Conservation (phyloP, 192 early-diverging fungal species). For the Haplosporangium gracile region DNA sequence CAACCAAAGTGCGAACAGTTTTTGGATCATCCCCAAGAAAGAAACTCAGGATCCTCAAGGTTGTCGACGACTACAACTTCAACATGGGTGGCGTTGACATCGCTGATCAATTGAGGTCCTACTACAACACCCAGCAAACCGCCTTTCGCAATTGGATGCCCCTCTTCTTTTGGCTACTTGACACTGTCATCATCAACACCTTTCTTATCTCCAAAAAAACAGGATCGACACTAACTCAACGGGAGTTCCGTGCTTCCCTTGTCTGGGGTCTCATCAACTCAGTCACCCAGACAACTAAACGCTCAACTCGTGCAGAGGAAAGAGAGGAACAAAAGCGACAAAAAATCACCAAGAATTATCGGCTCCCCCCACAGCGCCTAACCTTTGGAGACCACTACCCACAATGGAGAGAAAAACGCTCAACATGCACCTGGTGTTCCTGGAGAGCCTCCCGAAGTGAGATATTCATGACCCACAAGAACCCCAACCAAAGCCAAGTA, state of each 20-base stretch:
- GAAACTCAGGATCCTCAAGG: constrained; percentile 21
- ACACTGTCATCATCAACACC: constrained; percentile 26
- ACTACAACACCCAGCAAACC: constrained; percentile 34
- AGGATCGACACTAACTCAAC: constrained; percentile 14
- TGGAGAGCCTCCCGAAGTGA: background rate
- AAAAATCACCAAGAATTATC: constrained; percentile 8
- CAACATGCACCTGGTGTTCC: too few relatives aligned
- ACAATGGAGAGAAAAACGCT: too few relatives aligned
- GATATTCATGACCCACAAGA: background rate
- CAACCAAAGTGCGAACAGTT: constrained; percentile 15
- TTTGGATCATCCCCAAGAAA: constrained; percentile 31
- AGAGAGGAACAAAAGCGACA: constrained; percentile 4
- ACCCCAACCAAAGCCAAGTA: too few relatives aligned
- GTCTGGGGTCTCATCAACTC: constrained; percentile 15
- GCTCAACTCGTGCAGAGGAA: background rate
- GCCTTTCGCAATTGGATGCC: constrained; percentile 34
- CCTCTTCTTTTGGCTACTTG: constrained; percentile 45
- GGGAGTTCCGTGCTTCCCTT: constrained; percentile 14
- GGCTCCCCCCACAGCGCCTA: background rate
- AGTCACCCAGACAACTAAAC: constrained; percentile 12
- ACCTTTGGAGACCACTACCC: background rate
- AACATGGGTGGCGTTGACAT: constrained; percentile 47
- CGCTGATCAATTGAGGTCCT: constrained; percentile 32
- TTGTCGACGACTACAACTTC: constrained; percentile 35
- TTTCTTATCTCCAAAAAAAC: background rate